These are phyloP conservation scores for Rubroshorea leprosula DNA, from an alignment of 345 rosid species.

Conservation along the genomic window DNA sequence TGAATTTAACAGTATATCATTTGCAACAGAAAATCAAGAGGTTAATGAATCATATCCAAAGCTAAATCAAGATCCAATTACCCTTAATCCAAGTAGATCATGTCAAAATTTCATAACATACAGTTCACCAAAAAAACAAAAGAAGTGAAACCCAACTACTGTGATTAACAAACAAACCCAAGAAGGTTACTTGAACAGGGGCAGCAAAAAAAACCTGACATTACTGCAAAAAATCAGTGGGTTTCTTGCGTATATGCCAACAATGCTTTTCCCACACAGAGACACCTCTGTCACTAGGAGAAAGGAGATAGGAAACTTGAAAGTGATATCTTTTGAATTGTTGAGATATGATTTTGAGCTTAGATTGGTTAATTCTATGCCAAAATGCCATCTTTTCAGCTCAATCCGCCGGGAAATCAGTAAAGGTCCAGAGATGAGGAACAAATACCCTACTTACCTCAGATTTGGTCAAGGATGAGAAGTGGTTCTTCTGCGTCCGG, in stretches of 20 bases:
- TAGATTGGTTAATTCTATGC: constrained; percentile 34
- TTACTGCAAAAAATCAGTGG: constrained; percentile 22
- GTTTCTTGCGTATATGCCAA: constrained; percentile 14
- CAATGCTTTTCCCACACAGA: constrained; percentile 9
- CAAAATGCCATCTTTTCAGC: constrained; percentile 33
- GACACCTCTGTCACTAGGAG: constrained; percentile 10
- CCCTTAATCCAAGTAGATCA: no score
- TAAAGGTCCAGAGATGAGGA: background rate
- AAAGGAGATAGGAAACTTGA: constrained; percentile 21
- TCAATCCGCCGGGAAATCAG: background rate
- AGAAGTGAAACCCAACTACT: no score
- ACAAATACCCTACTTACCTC: background rate
- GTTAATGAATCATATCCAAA: background rate
- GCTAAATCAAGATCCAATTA: no score
- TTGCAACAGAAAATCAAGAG: no score
- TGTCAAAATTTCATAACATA: no score
- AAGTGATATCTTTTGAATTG: constrained; percentile 24
- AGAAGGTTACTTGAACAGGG: constrained; percentile 33
- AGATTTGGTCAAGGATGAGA: background rate
- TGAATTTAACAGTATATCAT: no score
- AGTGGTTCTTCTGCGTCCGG: no score
- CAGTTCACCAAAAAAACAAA: no score
- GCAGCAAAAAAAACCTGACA: constrained; percentile 48
- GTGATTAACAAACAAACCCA: background rate
- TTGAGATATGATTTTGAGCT: constrained; percentile 20